Conservation (phyloP, 2,329 filamentous ascomycete genomes). For the Alternaria sp. region DNA sequence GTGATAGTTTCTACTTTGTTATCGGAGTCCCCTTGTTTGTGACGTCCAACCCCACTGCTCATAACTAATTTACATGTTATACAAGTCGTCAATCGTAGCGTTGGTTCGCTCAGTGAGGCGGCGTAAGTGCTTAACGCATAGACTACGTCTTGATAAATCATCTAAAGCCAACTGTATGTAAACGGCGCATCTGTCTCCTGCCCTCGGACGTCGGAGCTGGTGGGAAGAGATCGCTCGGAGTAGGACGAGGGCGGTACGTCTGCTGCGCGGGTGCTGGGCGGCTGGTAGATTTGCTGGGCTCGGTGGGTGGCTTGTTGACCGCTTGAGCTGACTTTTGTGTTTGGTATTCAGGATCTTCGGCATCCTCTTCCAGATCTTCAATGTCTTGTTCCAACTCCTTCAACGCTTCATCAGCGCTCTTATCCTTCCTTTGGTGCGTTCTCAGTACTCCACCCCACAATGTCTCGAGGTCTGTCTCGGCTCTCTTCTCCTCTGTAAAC, state of each 20-base stretch:
- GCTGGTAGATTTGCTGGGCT: background rate
- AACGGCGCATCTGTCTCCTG: slow-evolving; percentile 31
- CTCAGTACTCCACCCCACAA: slow-evolving; percentile 65
- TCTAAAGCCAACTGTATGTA: slow-evolving; percentile 30
- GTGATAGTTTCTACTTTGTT: background rate
- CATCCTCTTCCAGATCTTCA: slow-evolving; percentile 32
- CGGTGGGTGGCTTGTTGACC: background rate
- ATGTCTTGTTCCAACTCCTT: slow-evolving; percentile 32
- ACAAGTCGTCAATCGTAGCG: slow-evolving; percentile 1
- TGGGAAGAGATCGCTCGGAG: slow-evolving; percentile 40
- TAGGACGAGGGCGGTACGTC: slow-evolving; percentile 29
- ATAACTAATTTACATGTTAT: background rate
- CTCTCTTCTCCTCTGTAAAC: slow-evolving; percentile 74
- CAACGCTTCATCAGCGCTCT: slow-evolving; percentile 40
- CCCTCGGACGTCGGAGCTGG: slow-evolving; percentile 20
- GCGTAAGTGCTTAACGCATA: background rate
- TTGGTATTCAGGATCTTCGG: slow-evolving; percentile 16
- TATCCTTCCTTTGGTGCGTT: slow-evolving; percentile 51
- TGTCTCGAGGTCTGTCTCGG: slow-evolving; percentile 71
- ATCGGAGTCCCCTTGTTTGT: background rate
- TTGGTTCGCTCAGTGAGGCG: background rate
- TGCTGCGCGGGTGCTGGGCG: slow-evolving; percentile 20
- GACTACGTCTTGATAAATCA: background rate
- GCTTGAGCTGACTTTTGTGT: background rate
- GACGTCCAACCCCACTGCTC: background rate